These are phyloP conservation scores for Vicia sativa DNA, from an alignment of 306 rosid genomes.

Conservation along the genomic window DNA sequence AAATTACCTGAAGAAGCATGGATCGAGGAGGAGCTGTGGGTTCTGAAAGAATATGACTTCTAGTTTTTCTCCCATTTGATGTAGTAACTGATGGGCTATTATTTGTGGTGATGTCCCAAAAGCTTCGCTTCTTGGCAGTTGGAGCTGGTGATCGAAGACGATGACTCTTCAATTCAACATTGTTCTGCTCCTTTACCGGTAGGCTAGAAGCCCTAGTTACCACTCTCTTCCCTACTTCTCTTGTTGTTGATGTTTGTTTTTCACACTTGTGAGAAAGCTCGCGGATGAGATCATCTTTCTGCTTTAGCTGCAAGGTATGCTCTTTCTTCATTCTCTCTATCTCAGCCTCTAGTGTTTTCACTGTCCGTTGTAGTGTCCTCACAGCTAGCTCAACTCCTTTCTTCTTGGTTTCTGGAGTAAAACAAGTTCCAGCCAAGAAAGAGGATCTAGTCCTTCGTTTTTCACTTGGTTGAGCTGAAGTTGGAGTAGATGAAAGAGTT, in stretches of 20 bases:
- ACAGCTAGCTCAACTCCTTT: constrained; percentile 63
- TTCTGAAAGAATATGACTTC: constrained; percentile 79
- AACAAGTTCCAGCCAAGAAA: constrained; percentile 67
- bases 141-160: constrained; percentile 83
- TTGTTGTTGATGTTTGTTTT: constrained; percentile 42
- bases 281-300: constrained; percentile 70
- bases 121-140: constrained; percentile 84
- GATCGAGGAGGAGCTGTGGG: constrained; percentile 71
- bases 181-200: constrained; percentile 62
- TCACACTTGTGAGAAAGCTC: constrained; percentile 60
- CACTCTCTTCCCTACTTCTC: constrained; percentile 46
- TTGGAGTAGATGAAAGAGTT: constrained; percentile 71
- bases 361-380: constrained; percentile 60
- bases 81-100: constrained; percentile 82
- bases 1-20: constrained; percentile 92
- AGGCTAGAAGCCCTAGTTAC: constrained; percentile 59
- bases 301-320: constrained; percentile 66
- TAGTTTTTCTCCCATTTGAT: constrained; percentile 79
- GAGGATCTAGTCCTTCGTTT: constrained; percentile 67
- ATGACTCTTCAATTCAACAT: constrained; percentile 72
- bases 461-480: constrained; percentile 60
- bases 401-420: constrained; percentile 81
- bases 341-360: constrained; percentile 69
- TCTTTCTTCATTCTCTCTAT: constrained; percentile 79
- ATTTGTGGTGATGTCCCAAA: constrained; percentile 91